Evolutionary conservation across 2,329 filamentous ascomycete species (phyloP), one percentile per base, ranked within the genome.

Genomic region (Neoascochyta sp.): DNA sequence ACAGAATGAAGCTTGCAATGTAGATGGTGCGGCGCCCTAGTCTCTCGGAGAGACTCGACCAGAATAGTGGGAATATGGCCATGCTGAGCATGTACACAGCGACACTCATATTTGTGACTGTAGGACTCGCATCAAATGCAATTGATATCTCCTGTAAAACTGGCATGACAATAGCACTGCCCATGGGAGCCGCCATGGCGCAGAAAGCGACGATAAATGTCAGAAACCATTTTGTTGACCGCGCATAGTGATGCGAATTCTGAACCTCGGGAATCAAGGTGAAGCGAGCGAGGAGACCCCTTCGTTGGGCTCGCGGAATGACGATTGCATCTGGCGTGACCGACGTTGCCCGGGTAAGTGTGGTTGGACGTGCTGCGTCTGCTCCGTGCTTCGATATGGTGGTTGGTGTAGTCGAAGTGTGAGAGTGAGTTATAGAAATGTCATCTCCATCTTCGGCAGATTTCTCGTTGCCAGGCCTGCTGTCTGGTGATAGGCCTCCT

Each of bases 171-270:
- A 95, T 88, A 2, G 83, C 77, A 16, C 84, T 89, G 1, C 89
- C 89, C 67, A 95, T 78, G 0, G 89, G 89, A 1, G 83, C 86
- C 1, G 78, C 83, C 9, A 81, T 79, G 2, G 78, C 87, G 3
- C 86, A 86, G 10, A 89, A 54, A 2, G 87, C 83, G 24, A 95
- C 76, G 26, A 90, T 75, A 19, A 78, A 48, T 0, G 88, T 94
- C 43, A 95, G 80, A 38, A 77, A 74, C 88, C 88, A 95, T 76
- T 95, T 95, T 9, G 77, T 86, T 27, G 67, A 74, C 18, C 76
- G 75, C 8, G 73, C 67, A 55, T 95, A 94, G 28, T 86, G 75
- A 36, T 81, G 79, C 0, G 88, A 83, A 17, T 81, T 71, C 24
- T 85, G 78, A 9, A 94, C 78, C 64, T 95, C 89, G 2, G 87